phyloP scores from a whole-genome alignment of 441 rosid species.

The Mallotus japonicus region DNA sequence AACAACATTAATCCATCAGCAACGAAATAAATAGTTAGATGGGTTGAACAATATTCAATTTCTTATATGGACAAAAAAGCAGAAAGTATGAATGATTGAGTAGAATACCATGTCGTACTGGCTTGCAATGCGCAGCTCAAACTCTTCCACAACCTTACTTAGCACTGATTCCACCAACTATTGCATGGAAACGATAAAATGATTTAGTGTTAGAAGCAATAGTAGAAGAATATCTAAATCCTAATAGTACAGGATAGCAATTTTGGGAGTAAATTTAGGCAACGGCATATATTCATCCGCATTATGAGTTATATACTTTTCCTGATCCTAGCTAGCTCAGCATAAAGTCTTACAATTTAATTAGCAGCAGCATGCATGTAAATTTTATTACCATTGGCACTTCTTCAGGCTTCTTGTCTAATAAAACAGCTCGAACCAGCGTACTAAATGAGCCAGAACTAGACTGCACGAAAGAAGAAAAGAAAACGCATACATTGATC shows the following conservation, averaged over 20 bases:
- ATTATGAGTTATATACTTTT: not conserved
- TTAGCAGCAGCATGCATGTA: not conserved
- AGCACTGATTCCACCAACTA: slow-evolving; percentile 91
- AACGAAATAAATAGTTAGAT: not conserved
- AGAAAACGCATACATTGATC: slow-evolving; percentile 10
- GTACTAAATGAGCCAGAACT: slow-evolving; percentile 53
- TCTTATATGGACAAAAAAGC: slow-evolving; percentile 3
- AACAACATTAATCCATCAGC: slow-evolving; percentile 14
- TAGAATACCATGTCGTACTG: slow-evolving; percentile 61
- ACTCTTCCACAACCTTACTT: slow-evolving; percentile 77
- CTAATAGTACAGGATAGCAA: not conserved
- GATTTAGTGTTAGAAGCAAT: slow-evolving; percentile 16
- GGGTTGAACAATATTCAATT: slow-evolving; percentile 7
- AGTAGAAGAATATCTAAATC: slow-evolving; percentile 9
- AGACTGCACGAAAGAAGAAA: slow-evolving; percentile 40
- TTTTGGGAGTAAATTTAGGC: too few relatives aligned
- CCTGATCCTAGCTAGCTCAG: slow-evolving; percentile 2
- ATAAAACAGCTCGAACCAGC: slow-evolving; percentile 72
- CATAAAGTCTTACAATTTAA: not conserved
- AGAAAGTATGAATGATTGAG: slow-evolving; percentile 15
- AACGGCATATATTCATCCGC: not conserved
- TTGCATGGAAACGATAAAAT: slow-evolving; percentile 22
- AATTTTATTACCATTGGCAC: slow-evolving; percentile 56
- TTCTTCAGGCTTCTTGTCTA: slow-evolving; percentile 86
- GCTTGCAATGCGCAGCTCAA: slow-evolving; percentile 70